Evolutionary conservation across 352 stramenopile genomes (phyloP), one percentile per base, ranked within the genome.

Genomic region (Stephanocyclus meneghinianus): DNA sequence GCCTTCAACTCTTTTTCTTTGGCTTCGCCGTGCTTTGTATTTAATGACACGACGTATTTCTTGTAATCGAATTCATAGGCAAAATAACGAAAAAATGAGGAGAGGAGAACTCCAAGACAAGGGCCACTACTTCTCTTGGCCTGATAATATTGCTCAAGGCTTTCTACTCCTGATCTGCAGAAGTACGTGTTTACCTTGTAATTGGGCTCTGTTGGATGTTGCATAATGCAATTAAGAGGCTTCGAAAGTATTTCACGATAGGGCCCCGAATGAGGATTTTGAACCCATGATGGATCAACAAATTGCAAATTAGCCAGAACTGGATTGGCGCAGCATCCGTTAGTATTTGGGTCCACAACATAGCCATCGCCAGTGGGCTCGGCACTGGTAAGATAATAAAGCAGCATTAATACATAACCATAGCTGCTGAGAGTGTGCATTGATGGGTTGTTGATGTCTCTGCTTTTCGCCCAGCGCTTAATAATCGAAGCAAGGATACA

Each of bases 1-100:
- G 91, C 91, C 76, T 95, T 96, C 5, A 88, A 68, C 78, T 94
- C 90, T 55, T 91, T 90, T 68, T 93, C 85, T 18, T 87, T 44
- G 45, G 90, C 88, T 61, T 95, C 74, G 7, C 87, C 40, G 2
- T 79, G 79, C 10, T 91, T 95, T 15, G 88, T 90, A 9, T 96
- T 92, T 13, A 99, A 88, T 68, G 94, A 98, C 55, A 99, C 95
- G 4, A 99, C 95, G 21, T 96, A 84, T 55, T 96, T 90, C 55
- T 97, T 95, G 79, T 96, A 94, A 86, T 99, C 96, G 76, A 99
- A 98, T 47, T 98, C 91, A 55, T 90, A 95, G 2, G 95, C 93
- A 84, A 97, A 99, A 79, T 98, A 99, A 18, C 95, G 91, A 85
- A 99, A 99, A 89, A 99, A 99, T 0, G 94, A 95, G 21, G 94